Evolutionary conservation across 1,284 basidiomycete genomes (phyloP).

Genomic region (Somion occarium): DNA sequence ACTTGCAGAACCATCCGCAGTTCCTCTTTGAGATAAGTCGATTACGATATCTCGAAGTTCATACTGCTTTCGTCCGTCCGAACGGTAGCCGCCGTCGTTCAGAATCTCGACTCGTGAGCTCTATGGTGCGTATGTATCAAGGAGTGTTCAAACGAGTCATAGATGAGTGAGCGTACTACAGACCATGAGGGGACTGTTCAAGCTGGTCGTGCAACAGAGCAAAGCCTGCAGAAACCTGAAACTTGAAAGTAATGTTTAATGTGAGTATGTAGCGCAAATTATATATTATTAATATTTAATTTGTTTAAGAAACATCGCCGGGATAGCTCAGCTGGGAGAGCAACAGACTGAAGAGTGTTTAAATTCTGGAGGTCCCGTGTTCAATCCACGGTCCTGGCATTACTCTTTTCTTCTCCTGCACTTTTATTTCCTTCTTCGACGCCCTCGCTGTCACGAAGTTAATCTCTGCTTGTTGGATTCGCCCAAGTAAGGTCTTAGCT

Average conservation of each 20-base stretch:
- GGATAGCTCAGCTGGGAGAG: slow-evolving; percentile 77
- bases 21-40: slow-evolving; percentile 71
- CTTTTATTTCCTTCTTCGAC: no score
- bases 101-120: slow-evolving; percentile 83
- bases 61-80: slow-evolving; percentile 86
- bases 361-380: slow-evolving; percentile 66
- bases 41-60: slow-evolving; percentile 86
- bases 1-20: slow-evolving; percentile 81
- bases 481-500: no score
- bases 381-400: slow-evolving; percentile 59
- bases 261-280: no score
- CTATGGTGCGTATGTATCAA: slow-evolving; percentile 28
- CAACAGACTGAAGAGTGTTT: slow-evolving; percentile 80
- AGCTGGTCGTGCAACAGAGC: no score
- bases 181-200: not conserved
- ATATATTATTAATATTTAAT: no score
- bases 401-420: no score
- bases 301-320: no score
- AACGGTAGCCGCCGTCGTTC: slow-evolving; percentile 85
- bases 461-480: no score
- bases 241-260: no score
- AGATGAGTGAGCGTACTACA: not conserved
- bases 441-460: no score
- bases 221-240: no score
- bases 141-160: not conserved